A percentile compares a stretch with the other conserved stretches of the same genome.
phyloP scores from a whole-genome alignment of 768 basidiomycete genomes.

The Daedaleopsis nitida region DNA sequence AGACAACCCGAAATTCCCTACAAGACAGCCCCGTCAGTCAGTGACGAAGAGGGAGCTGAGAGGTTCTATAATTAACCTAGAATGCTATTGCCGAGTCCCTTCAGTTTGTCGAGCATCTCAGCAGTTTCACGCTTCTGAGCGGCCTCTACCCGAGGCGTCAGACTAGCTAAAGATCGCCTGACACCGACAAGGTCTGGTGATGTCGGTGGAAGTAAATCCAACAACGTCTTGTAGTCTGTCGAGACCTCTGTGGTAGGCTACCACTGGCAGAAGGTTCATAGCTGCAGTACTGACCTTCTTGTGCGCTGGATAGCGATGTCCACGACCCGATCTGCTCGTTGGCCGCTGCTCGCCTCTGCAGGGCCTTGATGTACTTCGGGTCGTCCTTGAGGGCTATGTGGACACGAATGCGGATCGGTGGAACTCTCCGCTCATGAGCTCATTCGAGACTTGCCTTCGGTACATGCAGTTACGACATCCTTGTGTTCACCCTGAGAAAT shows the following conservation, averaged over 20 bases:
- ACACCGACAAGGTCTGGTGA: slow-evolving; percentile 53
- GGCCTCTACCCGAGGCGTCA: slow-evolving; percentile 71
- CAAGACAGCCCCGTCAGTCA: not conserved
- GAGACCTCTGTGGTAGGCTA: not conserved
- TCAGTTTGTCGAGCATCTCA: slow-evolving; percentile 92
- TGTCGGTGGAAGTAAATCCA: slow-evolving; percentile 59
- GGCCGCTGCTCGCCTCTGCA: slow-evolving; percentile 85
- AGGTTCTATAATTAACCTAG: slow-evolving; percentile 53
- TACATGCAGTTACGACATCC: slow-evolving; percentile 78
- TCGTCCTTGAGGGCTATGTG: slow-evolving; percentile 80
- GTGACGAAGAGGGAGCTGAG: too few relatives aligned
- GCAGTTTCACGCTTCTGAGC: slow-evolving; percentile 85
- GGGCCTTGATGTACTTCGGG: slow-evolving; percentile 81
- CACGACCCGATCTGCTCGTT: slow-evolving; percentile 83
- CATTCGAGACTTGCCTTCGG: slow-evolving; percentile 53
- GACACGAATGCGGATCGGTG: slow-evolving; percentile 9
- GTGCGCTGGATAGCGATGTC: slow-evolving; percentile 78
- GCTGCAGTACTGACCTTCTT: slow-evolving; percentile 63
- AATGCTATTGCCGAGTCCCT: slow-evolving; percentile 88
- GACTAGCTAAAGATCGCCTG: slow-evolving; percentile 46
- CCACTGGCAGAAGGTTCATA: not conserved
- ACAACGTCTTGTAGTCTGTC: slow-evolving; percentile 77
- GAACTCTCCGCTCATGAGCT: not conserved
- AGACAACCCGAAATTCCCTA: slow-evolving; percentile 91
- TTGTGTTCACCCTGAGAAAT: slow-evolving; percentile 68